Evolutionary conservation across 192 early-diverging fungal genomes (phyloP), one percentile per base, ranked within the genome.

Genomic region (Coemansia sp.): DNA sequence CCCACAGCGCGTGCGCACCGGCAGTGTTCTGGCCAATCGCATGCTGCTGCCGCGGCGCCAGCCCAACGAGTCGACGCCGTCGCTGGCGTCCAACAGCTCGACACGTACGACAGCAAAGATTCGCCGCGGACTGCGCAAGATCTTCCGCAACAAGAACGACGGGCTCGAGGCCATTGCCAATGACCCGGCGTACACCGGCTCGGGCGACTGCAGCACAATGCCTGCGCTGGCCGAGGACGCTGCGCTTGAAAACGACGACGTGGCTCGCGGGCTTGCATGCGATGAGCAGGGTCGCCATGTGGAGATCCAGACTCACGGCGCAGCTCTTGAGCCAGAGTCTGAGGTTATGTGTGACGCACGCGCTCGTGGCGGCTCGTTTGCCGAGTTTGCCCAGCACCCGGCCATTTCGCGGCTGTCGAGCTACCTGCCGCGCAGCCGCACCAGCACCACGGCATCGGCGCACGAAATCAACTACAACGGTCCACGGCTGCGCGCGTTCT

Each of bases 101-200:
- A 56, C 70, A 0, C 67, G 64, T 51, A 69, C 76, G n/a, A 65
- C 65, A 25, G 61, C 70, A 26, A 78, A 78, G 63, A 60, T 72
- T 20, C 58, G 58, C 44, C 58, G 61, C 21, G 76, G 76, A 4
- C 40, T 78, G 53, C 70, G 70, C 67, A 71, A 72, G 66, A 69
- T 78, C 56, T 74, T 74, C 72, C 72, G 72, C 66, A 68, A 68
- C 72, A 74, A 74, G 49, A 62, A 64, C 56, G 58, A 47, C 15
- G 62, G 64, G 11, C 15, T 38, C 2, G 66, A 64, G 11, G 46
- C 59, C 8, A 51, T 60, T 23, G 72, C 72, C 37, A 53, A 53
- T 36, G 75, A 72, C 20, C 58, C 75, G 2, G 70, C 70, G 2
- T 72, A 72, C 50, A 48, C 66, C 0, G 75, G 75, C 5, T 64